A percentile compares a stretch with the other conserved stretches of the same genome.
These are phyloP conservation scores for Mycogone perniciosa DNA, from an alignment of 2,329 filamentous ascomycete species.

Conservation along the genomic window DNA sequence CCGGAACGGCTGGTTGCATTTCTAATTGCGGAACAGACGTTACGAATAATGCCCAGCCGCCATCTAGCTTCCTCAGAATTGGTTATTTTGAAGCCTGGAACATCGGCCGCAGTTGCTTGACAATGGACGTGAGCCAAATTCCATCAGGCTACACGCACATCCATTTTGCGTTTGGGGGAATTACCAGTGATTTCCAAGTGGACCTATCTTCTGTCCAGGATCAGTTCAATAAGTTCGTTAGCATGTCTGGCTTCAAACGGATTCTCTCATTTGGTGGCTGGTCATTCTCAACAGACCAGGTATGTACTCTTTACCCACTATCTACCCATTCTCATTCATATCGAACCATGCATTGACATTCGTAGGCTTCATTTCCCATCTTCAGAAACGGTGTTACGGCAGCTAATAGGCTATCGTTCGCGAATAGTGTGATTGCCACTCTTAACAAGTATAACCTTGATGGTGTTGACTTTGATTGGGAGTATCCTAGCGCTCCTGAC, in stretches of 20 bases:
- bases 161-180: constrained; percentile 27
- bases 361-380: constrained; percentile 20
- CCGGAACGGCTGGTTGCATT: constrained; percentile 20
- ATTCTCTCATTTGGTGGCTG: constrained; percentile 33
- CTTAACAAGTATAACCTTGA: constrained; percentile 34
- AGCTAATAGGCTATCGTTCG: constrained; percentile 32
- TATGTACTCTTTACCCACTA: no score
- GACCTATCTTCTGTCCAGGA: constrained; percentile 16
- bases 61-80: constrained; percentile 19
- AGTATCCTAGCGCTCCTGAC: constrained; percentile 31
- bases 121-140: constrained; percentile 24
- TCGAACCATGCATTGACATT: background rate
- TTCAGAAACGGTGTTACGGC: constrained; percentile 24
- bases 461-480: constrained; percentile 43
- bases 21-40: constrained; percentile 30
- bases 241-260: constrained; percentile 24
- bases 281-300: constrained; percentile 22
- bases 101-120: constrained; percentile 21
- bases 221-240: constrained; percentile 26
- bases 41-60: constrained; percentile 19
- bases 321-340: no score
- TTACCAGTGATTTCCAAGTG: constrained; percentile 17
- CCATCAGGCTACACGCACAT: constrained; percentile 24
- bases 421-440: constrained; percentile 32
- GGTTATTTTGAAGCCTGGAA: constrained; percentile 31